Base-by-base conservation (phyloP, 331 rosid species). In the Telfairia occidentalis region DNA sequence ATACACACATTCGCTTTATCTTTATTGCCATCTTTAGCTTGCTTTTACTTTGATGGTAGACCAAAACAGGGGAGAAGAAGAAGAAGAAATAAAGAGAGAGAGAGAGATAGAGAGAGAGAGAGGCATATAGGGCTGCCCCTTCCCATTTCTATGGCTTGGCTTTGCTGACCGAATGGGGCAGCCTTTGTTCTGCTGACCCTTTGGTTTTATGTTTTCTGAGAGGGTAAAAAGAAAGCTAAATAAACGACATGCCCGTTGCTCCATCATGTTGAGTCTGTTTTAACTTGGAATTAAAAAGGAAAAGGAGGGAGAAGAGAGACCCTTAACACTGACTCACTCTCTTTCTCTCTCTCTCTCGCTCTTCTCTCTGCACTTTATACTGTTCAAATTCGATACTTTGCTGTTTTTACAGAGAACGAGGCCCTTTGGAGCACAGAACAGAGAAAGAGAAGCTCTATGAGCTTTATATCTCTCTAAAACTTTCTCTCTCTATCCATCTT, bases 401-500 rank as follows among this genome's bases (percentile, higher is more conserved):
- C 83, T 87, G 87, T 83, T 80, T 82, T 88, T 81, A 81, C 96
- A 77, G 82, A 88, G 97, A 91, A 89, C 96, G 91, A 94, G 97
- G 92, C 80, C 80, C 78, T 78, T 86, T 79, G 82, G 88, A 79
- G 77, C 74, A 59, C 76, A 75, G 77, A 87, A 82, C 89, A 85
- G 88, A 73, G 84, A 86, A 78, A 79, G 85, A 43, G 78, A 57
- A 64, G 75, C 83, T 61, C 71, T 43, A 74, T 49, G 66, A 60
- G 52, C 78, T 65, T 19, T 53, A 72, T 76, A 74, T 76, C 81
- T 73, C 79, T 69, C 54, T 16, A 43, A 32, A 42, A 73, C 79
- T 77, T 82, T 82, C 79, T 74, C 75, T 85, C 73, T 83, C 71
- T 52, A 23, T 23, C 15, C 24, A 19, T 78, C 45, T 59, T 71